Evolutionary conservation across 2,329 filamentous ascomycete genomes (phyloP).

Genomic region (Stagonosporopsis cucurbitacearum): DNA sequence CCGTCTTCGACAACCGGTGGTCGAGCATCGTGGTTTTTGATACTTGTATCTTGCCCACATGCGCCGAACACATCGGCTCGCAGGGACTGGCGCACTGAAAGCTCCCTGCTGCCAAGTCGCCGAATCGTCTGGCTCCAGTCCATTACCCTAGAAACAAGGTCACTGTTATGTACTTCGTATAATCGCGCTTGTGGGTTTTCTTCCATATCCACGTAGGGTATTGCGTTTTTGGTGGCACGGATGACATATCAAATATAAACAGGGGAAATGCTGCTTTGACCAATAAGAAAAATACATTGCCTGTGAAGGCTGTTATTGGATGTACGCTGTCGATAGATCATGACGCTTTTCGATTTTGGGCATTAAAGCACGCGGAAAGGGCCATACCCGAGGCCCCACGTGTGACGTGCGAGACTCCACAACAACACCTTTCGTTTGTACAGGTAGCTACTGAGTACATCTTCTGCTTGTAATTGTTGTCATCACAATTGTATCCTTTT

Average conservation of each 20-base stretch:
- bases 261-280: too few relatives aligned
- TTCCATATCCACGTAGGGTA: too few relatives aligned
- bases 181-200: too few relatives aligned
- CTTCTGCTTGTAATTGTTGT: not conserved
- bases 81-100: too few relatives aligned
- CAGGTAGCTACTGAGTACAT: not conserved
- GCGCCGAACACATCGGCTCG: too few relatives aligned
- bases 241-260: too few relatives aligned
- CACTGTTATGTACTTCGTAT: too few relatives aligned
- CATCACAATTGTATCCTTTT: not conserved
- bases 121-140: too few relatives aligned
- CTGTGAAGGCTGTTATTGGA: not conserved
- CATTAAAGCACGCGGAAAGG: not conserved
- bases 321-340: not conserved
- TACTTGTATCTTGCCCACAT: too few relatives aligned
- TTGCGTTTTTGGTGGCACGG: too few relatives aligned
- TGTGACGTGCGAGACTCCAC: constrained; percentile 9
- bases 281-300: not conserved
- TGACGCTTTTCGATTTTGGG: not conserved
- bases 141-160: too few relatives aligned
- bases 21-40: not conserved
- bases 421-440: constrained; percentile 1
- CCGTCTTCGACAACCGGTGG: not conserved
- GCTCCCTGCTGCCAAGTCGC: too few relatives aligned
- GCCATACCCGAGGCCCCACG: constrained; percentile 10